Conservation (phyloP, 495 filamentous ascomycete species). For the Podospora pseudocomata region DNA sequence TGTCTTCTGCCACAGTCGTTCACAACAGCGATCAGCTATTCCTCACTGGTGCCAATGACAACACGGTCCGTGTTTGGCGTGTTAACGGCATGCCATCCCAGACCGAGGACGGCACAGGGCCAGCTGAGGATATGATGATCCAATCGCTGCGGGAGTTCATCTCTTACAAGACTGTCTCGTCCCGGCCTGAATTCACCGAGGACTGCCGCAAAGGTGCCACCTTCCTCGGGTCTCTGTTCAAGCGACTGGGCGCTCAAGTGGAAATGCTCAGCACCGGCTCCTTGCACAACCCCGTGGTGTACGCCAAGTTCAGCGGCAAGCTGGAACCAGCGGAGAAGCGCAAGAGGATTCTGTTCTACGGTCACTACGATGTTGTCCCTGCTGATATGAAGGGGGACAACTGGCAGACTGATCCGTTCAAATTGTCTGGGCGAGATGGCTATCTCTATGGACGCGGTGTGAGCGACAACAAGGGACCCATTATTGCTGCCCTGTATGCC, state of each 20-base stretch:
- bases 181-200: slow-evolving; percentile 72
- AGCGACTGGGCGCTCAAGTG: slow-evolving; percentile 81
- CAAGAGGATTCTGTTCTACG: slow-evolving; percentile 93
- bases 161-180: slow-evolving; percentile 85
- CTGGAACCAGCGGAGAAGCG: slow-evolving; percentile 51
- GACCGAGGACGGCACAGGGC: slow-evolving; percentile 29
- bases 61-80: slow-evolving; percentile 84
- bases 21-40: slow-evolving; percentile 68
- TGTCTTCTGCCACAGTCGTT: slow-evolving; percentile 75
- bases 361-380: slow-evolving; percentile 97
- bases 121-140: slow-evolving; percentile 68
- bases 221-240: slow-evolving; percentile 83
- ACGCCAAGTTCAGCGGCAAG: slow-evolving; percentile 78
- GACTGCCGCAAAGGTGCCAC: slow-evolving; percentile 92
- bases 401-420: slow-evolving; percentile 85
- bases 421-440: slow-evolving; percentile 78
- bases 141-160: slow-evolving; percentile 79
- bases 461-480: slow-evolving; percentile 94
- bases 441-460: slow-evolving; percentile 96
- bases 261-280: slow-evolving; percentile 75
- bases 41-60: slow-evolving; percentile 94
- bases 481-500: slow-evolving; percentile 88
- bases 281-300: slow-evolving; percentile 79
- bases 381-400: slow-evolving; percentile 73
- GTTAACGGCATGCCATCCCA: slow-evolving; percentile 55